Percentiles rank a stretch among this genome's conserved stretches.
These are phyloP conservation scores for Hericium erinaceus DNA, from an alignment of 768 basidiomycete genomes.

Conservation along the genomic window DNA sequence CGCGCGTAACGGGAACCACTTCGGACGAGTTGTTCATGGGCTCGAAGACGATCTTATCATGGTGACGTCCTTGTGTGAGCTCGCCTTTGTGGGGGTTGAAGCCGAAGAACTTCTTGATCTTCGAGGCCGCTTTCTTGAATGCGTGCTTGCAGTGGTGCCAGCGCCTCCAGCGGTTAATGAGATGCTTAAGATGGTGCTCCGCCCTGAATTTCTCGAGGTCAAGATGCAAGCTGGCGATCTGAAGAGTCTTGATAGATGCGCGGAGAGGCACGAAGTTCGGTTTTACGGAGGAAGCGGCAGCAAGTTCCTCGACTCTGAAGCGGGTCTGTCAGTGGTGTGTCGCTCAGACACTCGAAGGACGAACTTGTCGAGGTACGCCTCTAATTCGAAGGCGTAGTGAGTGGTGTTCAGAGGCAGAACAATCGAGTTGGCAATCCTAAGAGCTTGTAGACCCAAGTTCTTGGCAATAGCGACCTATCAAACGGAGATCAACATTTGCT, in stretches of 20 bases:
- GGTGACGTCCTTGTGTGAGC: not conserved
- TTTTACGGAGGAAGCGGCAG: not conserved
- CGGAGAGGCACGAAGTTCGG: slow-evolving; percentile 11
- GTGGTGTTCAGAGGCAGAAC: slow-evolving; percentile 63
- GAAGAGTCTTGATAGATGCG: slow-evolving; percentile 10
- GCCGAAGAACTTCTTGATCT: not conserved
- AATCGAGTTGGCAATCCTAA: slow-evolving; percentile 46
- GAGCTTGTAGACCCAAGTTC: slow-evolving; percentile 42
- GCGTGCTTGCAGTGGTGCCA: not conserved
- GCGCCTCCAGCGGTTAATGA: not conserved
- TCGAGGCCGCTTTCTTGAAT: not conserved
- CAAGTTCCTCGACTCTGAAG: slow-evolving; percentile 38
- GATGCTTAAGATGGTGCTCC: slow-evolving; percentile 5
- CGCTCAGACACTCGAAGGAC: not conserved
- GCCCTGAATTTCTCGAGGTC: slow-evolving; percentile 10
- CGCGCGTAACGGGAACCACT: not conserved
- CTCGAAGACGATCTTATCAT: not conserved
- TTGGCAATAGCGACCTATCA: slow-evolving; percentile 47
- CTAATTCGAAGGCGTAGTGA: slow-evolving; percentile 50
- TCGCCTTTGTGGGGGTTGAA: not conserved
- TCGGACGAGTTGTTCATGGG: not conserved
- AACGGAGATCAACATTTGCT: not conserved
- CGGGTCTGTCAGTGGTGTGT: not conserved
- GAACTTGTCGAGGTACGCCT: slow-evolving; percentile 42
- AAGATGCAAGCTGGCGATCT: slow-evolving; percentile 10